Evolutionary conservation across 1,284 basidiomycete species (phyloP).

Genomic region (Cystobasidium pallidum): DNA sequence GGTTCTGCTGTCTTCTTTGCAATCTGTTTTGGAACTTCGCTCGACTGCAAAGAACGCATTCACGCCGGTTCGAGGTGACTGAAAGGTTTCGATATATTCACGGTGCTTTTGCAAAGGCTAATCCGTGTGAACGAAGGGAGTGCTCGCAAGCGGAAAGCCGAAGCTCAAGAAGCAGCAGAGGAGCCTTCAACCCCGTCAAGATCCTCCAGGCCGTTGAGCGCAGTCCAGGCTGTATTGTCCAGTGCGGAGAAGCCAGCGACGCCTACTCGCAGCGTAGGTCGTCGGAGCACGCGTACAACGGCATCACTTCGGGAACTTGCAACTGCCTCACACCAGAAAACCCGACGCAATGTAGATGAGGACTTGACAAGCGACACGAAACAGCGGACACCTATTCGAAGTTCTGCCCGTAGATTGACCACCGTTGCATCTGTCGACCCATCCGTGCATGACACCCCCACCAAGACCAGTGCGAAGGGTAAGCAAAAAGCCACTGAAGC

Average conservation of each 20-base stretch:
- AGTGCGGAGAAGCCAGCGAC: not conserved
- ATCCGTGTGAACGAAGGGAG: slow-evolving; percentile 2
- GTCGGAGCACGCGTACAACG: not conserved
- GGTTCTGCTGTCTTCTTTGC: slow-evolving; percentile 3
- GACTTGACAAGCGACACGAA: not conserved
- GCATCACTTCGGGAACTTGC: not conserved
- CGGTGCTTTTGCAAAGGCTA: not conserved
- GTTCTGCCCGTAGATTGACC: not conserved
- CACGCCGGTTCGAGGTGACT: slow-evolving; percentile 14
- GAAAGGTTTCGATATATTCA: not conserved
- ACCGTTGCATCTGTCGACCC: not conserved
- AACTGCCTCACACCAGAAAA: slow-evolving; percentile 14
- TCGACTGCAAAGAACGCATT: slow-evolving; percentile 15
- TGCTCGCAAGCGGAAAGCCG: slow-evolving; percentile 20
- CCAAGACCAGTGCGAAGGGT: slow-evolving; percentile 5
- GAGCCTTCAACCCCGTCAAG: slow-evolving; percentile 20
- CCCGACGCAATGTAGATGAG: not conserved
- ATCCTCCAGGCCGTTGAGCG: not conserved
- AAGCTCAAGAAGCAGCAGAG: not conserved
- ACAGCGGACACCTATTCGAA: not conserved
- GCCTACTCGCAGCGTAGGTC: slow-evolving; percentile 1
- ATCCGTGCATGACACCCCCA: not conserved
- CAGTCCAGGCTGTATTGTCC: not conserved
- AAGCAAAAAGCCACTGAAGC: slow-evolving; percentile 13
- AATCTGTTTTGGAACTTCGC: slow-evolving; percentile 17